Evolutionary conservation across 495 filamentous ascomycete species (phyloP).

Genomic region (Aspergillus ellipticus): DNA sequence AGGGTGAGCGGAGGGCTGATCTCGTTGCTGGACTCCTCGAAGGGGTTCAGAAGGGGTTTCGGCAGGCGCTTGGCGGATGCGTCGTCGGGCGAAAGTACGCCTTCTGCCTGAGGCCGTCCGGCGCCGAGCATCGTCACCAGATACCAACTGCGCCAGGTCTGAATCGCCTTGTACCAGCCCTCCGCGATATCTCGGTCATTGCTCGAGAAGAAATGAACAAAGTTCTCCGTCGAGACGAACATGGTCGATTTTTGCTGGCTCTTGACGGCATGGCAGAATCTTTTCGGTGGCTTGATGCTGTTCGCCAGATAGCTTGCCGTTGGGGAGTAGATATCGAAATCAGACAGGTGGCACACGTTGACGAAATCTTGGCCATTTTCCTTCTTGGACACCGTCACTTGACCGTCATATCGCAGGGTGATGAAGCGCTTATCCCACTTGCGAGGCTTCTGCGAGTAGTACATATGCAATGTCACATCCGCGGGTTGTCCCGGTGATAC

Average conservation of each 20-base stretch:
- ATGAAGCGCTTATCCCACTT: conserved; percentile 87
- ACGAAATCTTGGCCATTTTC: conserved; percentile 49
- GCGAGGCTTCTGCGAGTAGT: conserved; percentile 74
- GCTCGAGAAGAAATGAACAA: conserved; percentile 86
- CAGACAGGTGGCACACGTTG: conserved; percentile 81
- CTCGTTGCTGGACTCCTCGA: conserved; percentile 29
- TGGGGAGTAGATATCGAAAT: conserved; percentile 88
- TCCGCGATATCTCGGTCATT: conserved; percentile 63
- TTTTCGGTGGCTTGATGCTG: conserved; percentile 68
- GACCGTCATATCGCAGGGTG: conserved; percentile 68
- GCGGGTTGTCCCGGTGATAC: conserved; percentile 57
- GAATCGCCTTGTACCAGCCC: conserved; percentile 65
- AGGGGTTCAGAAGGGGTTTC: conserved; percentile 51
- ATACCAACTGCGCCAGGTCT: conserved; percentile 88
- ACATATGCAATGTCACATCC: conserved; percentile 63
- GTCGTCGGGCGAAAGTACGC: conserved; percentile 12
- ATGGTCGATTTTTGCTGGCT: conserved; percentile 87
- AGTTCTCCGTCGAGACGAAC: conserved; percentile 78
- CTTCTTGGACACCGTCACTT: conserved; percentile 73
- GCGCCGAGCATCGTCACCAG: conserved; percentile 62
- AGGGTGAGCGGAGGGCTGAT: conserved; percentile 8
- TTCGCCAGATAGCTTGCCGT: conserved; percentile 60
- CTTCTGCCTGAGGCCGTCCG: conserved; percentile 22
- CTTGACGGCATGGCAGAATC: conserved; percentile 82
- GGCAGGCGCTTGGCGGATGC: conserved; percentile 35